These are phyloP conservation scores for Sordariomycetes sp. DNA, from an alignment of 2,329 filamentous ascomycete species.

Conservation along the genomic window DNA sequence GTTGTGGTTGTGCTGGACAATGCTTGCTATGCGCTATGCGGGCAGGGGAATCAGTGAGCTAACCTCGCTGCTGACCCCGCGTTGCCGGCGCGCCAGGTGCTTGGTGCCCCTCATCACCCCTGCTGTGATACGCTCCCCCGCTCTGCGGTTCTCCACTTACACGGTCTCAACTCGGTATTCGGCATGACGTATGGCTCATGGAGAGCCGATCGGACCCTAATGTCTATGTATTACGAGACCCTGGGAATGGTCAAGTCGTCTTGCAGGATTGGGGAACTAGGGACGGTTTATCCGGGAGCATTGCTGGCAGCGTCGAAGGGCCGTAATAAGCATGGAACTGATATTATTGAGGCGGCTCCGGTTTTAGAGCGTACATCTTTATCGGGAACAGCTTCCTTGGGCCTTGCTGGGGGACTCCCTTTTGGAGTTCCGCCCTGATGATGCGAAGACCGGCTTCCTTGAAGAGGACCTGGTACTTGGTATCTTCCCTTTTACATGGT, in stretches of 20 bases:
- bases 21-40: too few relatives aligned
- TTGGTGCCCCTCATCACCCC: background rate
- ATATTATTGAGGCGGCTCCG: background rate
- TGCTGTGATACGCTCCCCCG: background rate
- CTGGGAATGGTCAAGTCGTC: too few relatives aligned
- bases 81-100: background rate
- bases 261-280: too few relatives aligned
- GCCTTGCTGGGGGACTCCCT: slow-evolving; percentile 38
- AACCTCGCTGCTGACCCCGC: background rate
- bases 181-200: background rate
- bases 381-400: background rate
- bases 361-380: background rate
- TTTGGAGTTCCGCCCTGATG: slow-evolving; percentile 61
- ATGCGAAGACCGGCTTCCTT: slow-evolving; percentile 55
- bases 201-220: too few relatives aligned
- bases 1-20: background rate
- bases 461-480: slow-evolving; percentile 62
- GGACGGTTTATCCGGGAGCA: too few relatives aligned
- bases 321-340: too few relatives aligned
- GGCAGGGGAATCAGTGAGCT: background rate
- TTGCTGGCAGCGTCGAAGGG: too few relatives aligned
- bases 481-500: slow-evolving; percentile 41
- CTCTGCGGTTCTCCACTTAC: background rate
- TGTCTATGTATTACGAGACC: too few relatives aligned
- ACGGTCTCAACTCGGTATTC: background rate